Base-by-base conservation (phyloP, 1,284 basidiomycete species). In the Puccinia novopanici region DNA sequence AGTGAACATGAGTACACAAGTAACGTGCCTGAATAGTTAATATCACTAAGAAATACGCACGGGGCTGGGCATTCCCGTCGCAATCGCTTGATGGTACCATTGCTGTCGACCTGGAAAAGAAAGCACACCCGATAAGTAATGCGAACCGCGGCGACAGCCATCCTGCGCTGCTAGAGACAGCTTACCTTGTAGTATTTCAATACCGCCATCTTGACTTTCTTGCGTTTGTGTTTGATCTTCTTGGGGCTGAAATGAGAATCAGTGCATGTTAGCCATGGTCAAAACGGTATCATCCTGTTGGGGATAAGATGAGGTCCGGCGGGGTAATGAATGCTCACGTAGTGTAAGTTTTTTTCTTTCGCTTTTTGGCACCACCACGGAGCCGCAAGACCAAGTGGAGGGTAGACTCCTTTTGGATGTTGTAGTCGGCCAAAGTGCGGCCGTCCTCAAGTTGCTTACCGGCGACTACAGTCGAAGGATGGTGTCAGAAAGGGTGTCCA, bases 331-430 rank as follows among this genome's bases (percentile, higher is more conserved):
- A 30, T 19, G 50, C 76, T 71, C 15, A 78, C 76, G 76, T 78
- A 19, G 76, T 78, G 76, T 78, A 78, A 30, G 76, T 78, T 71
- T 78, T 78, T 71, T 78, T 78, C 63, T 78, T 78, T 6, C 76
- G 48, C 52, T 78, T 78, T 40, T 78, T 78, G 65, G 76, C 76
- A 71, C 93, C 93, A 87, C 93, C 84, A 90, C 91, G 89, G 67
- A 91, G 89, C 87, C 93, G 91, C 82, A 99, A 91, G 82, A 99
- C 96, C 83, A 98, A 88, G 88, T 99, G 95, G 82, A 99, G 92
- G 81, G 96, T 99, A 54, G 91, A 92, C 88, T 94, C 93, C 89
- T 94, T 94, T 88, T 94, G 96, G 85, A 98, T 98, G 90, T 92
- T 94, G 89, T 96, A 95, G 88, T 95, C 93, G 82, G 85, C 85